Conservation (phyloP, 2,329 filamentous ascomycete genomes). For the Trichophyton simii region DNA sequence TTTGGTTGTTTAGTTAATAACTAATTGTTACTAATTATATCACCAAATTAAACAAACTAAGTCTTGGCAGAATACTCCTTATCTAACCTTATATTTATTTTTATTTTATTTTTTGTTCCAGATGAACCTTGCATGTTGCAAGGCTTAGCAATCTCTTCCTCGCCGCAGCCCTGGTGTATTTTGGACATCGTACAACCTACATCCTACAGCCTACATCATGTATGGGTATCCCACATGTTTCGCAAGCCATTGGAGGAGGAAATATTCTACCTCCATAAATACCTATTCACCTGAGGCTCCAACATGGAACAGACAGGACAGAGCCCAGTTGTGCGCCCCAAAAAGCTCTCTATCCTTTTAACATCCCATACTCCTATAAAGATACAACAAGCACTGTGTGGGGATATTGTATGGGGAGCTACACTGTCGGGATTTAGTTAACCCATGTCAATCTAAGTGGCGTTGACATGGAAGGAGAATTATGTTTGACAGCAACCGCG, state of each 20-base stretch:
- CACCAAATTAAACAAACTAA: not conserved
- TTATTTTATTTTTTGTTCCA: not conserved
- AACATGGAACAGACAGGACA: not conserved
- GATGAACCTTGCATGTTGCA: not conserved
- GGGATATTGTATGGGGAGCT: not conserved
- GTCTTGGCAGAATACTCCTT: not conserved
- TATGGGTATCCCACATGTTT: not conserved
- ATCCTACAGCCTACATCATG: not conserved
- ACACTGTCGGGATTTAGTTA: not conserved
- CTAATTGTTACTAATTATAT: not conserved
- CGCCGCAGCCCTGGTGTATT: not conserved
- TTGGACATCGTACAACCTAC: not conserved
- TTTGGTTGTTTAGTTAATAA: not conserved
- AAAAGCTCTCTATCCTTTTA: no score
- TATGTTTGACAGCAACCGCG: not conserved
- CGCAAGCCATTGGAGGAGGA: not conserved
- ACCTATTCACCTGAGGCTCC: not conserved
- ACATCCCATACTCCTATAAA: no score
- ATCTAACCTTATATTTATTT: no score
- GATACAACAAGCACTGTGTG: not conserved
- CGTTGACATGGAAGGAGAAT: not conserved
- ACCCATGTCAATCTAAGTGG: not conserved
- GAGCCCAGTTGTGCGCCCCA: not conserved
- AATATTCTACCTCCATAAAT: not conserved
- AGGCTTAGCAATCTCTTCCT: not conserved